A percentile compares a stretch with the other conserved stretches of the same genome.
These are phyloP conservation scores for Malassezia sympodialis DNA, from an alignment of 1,284 basidiomycete species.

Conservation along the genomic window DNA sequence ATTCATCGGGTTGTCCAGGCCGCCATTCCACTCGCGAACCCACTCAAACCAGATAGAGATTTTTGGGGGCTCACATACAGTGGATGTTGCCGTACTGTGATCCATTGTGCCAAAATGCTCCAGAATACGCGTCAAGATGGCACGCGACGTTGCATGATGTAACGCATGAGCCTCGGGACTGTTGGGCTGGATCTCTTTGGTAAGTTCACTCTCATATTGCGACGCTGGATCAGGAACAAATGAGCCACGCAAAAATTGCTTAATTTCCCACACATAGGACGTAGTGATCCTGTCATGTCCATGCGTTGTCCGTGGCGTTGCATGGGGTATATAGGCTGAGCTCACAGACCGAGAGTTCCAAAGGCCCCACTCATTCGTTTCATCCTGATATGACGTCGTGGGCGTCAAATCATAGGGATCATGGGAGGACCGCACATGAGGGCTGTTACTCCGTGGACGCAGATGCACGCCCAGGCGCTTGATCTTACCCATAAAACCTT, in stretches of 20 bases:
- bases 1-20: neutral
- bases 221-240: neutral
- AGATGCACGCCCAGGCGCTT: neutral
- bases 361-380: neutral
- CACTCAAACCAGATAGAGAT: constrained; percentile 40
- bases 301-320: neutral
- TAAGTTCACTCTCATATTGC: neutral
- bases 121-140: constrained; percentile 23
- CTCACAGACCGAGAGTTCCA: neutral
- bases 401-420: neutral
- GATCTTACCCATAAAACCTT: neutral
- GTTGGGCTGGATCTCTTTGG: neutral
- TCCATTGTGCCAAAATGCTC: constrained; percentile 25
- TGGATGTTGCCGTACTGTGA: neutral
- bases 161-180: neutral
- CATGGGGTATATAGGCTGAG: neutral
- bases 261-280: constrained; percentile 12
- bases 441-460: neutral
- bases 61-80: neutral
- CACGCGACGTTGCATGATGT: neutral
- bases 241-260: neutral
- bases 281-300: neutral
- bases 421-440: neutral
- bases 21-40: constrained; percentile 25
- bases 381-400: neutral